Conservation (phyloP, 2,329 filamentous ascomycete genomes). For the Thelonectria olida region DNA sequence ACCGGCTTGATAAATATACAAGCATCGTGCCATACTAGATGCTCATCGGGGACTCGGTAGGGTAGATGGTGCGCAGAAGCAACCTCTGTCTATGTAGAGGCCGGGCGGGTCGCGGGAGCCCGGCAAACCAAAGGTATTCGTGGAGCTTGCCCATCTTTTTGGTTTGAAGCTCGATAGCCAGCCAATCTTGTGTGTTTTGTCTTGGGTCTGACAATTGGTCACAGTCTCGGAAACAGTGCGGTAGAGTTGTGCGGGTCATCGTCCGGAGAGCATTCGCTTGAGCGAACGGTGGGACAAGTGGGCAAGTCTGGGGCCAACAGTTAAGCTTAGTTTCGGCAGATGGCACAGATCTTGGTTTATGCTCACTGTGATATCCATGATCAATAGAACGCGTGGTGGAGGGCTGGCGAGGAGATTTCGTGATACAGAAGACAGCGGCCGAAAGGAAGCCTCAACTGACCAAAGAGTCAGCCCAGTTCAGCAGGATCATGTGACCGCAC, state of each 20-base stretch:
- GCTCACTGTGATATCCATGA: not conserved
- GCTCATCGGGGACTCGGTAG: constrained; percentile 18
- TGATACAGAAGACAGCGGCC: too few relatives aligned
- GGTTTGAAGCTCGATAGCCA: not conserved
- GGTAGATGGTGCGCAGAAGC: constrained; percentile 11
- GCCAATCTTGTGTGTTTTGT: not conserved
- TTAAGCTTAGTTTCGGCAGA: not conserved
- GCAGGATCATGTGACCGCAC: not conserved
- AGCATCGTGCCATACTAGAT: constrained; percentile 19
- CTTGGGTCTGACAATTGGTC: not conserved
- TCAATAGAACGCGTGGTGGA: not conserved
- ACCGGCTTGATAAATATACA: constrained; percentile 19
- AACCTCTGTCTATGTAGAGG: constrained; percentile 19
- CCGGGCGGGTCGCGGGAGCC: constrained; percentile 15
- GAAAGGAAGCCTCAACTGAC: not conserved
- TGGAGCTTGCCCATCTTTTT: constrained; percentile 5
- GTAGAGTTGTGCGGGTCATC: not conserved
- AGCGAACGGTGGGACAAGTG: not conserved
- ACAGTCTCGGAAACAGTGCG: not conserved
- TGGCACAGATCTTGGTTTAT: not conserved
- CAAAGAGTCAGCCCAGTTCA: not conserved
- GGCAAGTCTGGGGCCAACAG: not conserved
- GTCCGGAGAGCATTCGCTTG: not conserved
- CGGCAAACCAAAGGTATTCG: constrained; percentile 17
- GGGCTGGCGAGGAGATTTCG: not conserved